Conservation (phyloP, 352 stramenopile species). For the Phytophthora quininea region DNA sequence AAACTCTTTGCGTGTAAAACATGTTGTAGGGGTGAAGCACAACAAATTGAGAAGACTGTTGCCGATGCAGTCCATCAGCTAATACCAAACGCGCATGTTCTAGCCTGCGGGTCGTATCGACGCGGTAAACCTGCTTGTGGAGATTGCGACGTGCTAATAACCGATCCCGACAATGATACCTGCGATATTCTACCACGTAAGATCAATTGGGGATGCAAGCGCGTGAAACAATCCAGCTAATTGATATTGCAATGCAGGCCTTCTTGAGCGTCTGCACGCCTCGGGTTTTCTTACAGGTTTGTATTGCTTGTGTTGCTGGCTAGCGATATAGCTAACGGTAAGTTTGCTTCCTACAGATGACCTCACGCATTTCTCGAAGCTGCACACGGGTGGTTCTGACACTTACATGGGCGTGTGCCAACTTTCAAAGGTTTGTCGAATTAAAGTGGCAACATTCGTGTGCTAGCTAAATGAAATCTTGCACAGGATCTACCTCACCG, state of each 20-base stretch:
- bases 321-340: neutral
- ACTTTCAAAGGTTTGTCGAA: slow-evolving; percentile 46
- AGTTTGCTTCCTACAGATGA: slow-evolving; percentile 47
- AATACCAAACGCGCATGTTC: slow-evolving; percentile 63
- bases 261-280: slow-evolving; percentile 67
- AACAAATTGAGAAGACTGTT: slow-evolving; percentile 77
- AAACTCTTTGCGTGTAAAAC: too few relatives aligned
- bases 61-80: slow-evolving; percentile 68
- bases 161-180: slow-evolving; percentile 68
- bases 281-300: slow-evolving; percentile 71
- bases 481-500: slow-evolving; percentile 55
- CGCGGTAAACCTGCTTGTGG: slow-evolving; percentile 71
- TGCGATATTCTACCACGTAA: slow-evolving; percentile 71
- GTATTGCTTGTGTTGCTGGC: neutral
- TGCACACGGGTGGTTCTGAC: slow-evolving; percentile 62
- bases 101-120: slow-evolving; percentile 83
- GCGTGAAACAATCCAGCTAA: neutral
- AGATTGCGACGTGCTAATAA: slow-evolving; percentile 85
- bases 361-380: slow-evolving; percentile 64
- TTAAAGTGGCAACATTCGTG: neutral
- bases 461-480: slow-evolving; percentile 6
- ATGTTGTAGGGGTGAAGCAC: slow-evolving; percentile 48
- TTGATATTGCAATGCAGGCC: slow-evolving; percentile 12
- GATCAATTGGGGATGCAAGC: too few relatives aligned
- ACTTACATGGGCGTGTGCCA: slow-evolving; percentile 90